These are phyloP conservation scores for Scenedesmus sp. DNA, from an alignment of 163 green algal genomes.

Conservation along the genomic window DNA sequence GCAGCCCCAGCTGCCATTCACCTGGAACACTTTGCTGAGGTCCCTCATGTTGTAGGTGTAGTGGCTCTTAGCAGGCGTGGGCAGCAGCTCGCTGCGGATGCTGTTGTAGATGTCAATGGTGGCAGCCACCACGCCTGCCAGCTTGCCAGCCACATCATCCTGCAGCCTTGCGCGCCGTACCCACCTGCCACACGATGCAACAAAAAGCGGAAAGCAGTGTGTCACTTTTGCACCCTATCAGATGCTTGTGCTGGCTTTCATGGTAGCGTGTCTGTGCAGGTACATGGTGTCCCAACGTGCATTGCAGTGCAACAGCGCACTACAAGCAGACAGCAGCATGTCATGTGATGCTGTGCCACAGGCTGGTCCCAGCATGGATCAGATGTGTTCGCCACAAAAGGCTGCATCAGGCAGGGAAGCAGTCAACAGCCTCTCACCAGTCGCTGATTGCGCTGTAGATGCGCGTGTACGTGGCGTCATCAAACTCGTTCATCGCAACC, in stretches of 20 bases:
- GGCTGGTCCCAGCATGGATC: too few relatives aligned
- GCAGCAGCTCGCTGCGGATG: conserved; percentile 76
- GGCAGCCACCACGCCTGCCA: conserved; percentile 71
- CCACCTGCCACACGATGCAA: conserved; percentile 25
- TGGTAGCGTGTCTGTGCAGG: too few relatives aligned
- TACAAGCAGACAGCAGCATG: background rate
- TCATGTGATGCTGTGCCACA: too few relatives aligned
- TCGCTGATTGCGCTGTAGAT: conserved; percentile 81
- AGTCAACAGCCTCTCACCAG: conserved; percentile 63
- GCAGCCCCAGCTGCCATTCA: background rate
- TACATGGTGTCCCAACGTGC: too few relatives aligned
- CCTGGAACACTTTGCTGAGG: conserved; percentile 83
- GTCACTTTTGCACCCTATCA: too few relatives aligned
- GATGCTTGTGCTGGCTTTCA: too few relatives aligned
- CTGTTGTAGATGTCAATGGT: conserved; percentile 85
- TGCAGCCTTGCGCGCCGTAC: background rate
- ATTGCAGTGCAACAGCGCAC: too few relatives aligned
- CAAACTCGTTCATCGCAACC: conserved; percentile 49
- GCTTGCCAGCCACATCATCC: conserved; percentile 11
- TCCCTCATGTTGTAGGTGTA: conserved; percentile 90
- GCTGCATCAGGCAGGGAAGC: conserved; percentile 14
- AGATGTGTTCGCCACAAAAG: background rate
- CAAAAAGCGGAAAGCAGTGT: background rate
- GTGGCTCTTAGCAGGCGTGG: conserved; percentile 82
- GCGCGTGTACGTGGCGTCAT: conserved; percentile 43